These are phyloP conservation scores for Talaromyces sp. DNA, from an alignment of 2,329 filamentous ascomycete genomes.

Conservation along the genomic window DNA sequence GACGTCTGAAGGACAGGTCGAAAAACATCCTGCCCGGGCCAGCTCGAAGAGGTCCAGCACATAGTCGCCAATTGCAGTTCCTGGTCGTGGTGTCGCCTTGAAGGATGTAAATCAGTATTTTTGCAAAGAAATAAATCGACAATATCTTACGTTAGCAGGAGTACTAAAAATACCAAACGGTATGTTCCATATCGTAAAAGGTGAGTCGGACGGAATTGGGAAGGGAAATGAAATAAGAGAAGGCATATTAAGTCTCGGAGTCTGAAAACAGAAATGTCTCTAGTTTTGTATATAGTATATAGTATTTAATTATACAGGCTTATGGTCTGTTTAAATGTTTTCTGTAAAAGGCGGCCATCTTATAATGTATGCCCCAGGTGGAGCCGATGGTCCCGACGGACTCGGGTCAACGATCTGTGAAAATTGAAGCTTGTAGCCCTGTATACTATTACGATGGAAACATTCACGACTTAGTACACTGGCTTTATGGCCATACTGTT, in stretches of 20 bases:
- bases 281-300: too few species aligned
- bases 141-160: conserved; percentile 18
- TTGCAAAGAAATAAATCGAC: not conserved
- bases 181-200: conserved; percentile 49
- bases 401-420: not conserved
- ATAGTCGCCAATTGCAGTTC: conserved; percentile 46
- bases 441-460: not conserved
- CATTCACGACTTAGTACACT: too few species aligned
- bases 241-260: not conserved
- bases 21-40: not conserved
- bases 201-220: not conserved
- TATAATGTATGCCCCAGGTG: not conserved
- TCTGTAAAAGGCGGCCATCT: not conserved
- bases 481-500: too few species aligned
- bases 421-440: not conserved
- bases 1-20: not conserved
- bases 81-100: conserved; percentile 35
- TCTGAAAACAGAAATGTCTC: not conserved
- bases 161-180: conserved; percentile 51
- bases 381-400: not conserved
- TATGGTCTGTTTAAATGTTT: not conserved
- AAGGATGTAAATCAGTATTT: not conserved
- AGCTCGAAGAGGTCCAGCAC: conserved; percentile 42
- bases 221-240: not conserved
- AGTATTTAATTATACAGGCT: not conserved